Base-by-base conservation (phyloP, 495 filamentous ascomycete species). In the Penicillium canariense region DNA sequence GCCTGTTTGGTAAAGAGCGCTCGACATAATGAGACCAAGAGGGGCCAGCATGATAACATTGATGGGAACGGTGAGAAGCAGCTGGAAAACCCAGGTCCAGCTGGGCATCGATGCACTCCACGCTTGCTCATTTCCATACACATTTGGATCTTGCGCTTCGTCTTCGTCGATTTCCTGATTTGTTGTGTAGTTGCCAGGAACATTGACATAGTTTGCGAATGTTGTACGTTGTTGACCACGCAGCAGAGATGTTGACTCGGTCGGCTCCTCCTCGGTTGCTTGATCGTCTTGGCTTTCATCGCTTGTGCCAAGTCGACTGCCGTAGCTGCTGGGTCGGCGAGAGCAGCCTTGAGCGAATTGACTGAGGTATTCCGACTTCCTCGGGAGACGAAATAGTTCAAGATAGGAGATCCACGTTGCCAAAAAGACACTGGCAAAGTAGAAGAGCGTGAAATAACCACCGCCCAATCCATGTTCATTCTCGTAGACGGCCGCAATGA, bases 81-180 rank as follows among this genome's bases (percentile, higher is more conserved):
- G 89, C 66, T 97, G 90, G 17, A 92, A 58, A 30, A 92, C 66
- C 94, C 94, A 98, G 20, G 85, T 81, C 87, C 87, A 96, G 26
- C 78, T 79, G 1, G 90, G 92, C 34, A 98, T 67, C 18, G 80
- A 76, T 22, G 79, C 81, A 55, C 88, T 93, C 94, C 94, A 97
- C 4, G 78, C 62, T 64, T 98, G 94, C 62, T 98, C 93, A 40
- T 80, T 73, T n/a, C 81, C 82, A 58, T 87, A 96, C 5, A 88
- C 78, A 12, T 77, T 73, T 0, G 68, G 62, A 40, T 74, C 68
- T 26, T 75, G 44, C 30, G 72, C 65, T 17, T 61, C 58, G 10
- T 71, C 65, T 6, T 74, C 68, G 40, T 63, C 49, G 22, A 75
- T 60, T 5, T 69, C 62, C 28, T 76, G 62, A 1, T 26, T 31